These are phyloP conservation scores for Mesotaenium endlicherianum DNA, from an alignment of 139 green algal species.

Conservation along the genomic window DNA sequence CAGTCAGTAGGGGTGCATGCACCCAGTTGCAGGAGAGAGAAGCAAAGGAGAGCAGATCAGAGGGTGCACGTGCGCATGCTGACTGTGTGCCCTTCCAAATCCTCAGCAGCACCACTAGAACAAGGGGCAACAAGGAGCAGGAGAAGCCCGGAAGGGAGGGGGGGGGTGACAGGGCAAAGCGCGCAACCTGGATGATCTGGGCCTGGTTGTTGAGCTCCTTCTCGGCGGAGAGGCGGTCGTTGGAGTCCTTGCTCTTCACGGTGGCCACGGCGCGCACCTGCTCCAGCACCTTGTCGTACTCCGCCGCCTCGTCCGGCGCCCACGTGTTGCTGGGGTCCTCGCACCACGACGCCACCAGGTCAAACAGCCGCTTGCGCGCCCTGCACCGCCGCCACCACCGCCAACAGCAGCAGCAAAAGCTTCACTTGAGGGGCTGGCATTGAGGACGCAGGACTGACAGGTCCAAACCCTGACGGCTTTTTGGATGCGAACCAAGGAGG, in stretches of 20 bases:
- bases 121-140: not conserved
- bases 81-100: not conserved
- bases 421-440: too few species aligned
- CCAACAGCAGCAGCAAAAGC: too few species aligned
- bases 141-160: not conserved
- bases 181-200: conserved; percentile 18
- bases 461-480: too few species aligned
- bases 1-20: too few species aligned
- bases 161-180: not conserved
- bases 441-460: too few species aligned
- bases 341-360: conserved; percentile 48
- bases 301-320: not conserved
- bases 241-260: conserved; percentile 8
- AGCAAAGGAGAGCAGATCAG: too few species aligned
- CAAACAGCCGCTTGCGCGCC: conserved; percentile 28
- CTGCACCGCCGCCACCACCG: too few species aligned
- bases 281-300: conserved; percentile 42
- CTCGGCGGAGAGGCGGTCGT: conserved; percentile 32
- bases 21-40: too few species aligned
- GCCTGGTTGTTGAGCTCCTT: conserved; percentile 33
- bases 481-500: too few species aligned
- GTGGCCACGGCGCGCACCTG: not conserved
- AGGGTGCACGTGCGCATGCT: too few species aligned
- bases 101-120: not conserved
- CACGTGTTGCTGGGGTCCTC: conserved; percentile 9